These are phyloP conservation scores for Suillus sp. DNA, from an alignment of 768 basidiomycete species.

Conservation along the genomic window DNA sequence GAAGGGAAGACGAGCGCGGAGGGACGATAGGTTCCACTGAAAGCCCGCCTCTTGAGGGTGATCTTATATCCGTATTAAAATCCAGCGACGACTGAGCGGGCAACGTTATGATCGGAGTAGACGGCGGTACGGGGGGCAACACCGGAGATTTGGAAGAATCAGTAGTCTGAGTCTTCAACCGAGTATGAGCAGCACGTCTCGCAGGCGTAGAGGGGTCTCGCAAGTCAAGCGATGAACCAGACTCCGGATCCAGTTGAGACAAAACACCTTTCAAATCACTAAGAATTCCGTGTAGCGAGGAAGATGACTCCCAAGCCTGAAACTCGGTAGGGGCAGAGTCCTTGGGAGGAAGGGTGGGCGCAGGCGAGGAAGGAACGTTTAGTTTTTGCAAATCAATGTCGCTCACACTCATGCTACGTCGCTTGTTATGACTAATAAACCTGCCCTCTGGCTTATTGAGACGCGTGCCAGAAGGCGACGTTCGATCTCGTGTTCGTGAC, in stretches of 20 bases:
- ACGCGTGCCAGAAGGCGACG: constrained; percentile 33
- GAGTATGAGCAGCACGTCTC: constrained; percentile 41
- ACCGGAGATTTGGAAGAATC: constrained; percentile 24
- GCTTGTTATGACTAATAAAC: constrained; percentile 43
- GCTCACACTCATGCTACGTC: constrained; percentile 75
- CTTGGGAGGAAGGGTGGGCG: constrained; percentile 40
- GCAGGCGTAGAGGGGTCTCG: constrained; percentile 64
- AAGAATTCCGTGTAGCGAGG: constrained; percentile 61
- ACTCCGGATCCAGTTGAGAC: constrained; percentile 61
- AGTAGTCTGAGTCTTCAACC: constrained; percentile 34
- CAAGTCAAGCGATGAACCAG: constrained; percentile 57
- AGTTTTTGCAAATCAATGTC: constrained; percentile 59
- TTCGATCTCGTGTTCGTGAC: constrained; percentile 39
- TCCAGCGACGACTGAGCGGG: constrained; percentile 28
- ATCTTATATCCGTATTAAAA: constrained; percentile 30
- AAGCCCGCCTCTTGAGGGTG: constrained; percentile 54
- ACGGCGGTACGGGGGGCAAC: constrained; percentile 18
- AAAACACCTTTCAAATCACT: constrained; percentile 76
- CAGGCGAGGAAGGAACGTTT: constrained; percentile 38
- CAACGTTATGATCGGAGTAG: constrained; percentile 29
- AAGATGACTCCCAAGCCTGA: constrained; percentile 43
- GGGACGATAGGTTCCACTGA: constrained; percentile 37
- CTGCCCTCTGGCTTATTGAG: constrained; percentile 31
- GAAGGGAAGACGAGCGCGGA: constrained; percentile 34
- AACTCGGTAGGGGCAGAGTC: constrained; percentile 27